Conservation (phyloP, 768 basidiomycete genomes). For the Boletus eberwhitei region DNA sequence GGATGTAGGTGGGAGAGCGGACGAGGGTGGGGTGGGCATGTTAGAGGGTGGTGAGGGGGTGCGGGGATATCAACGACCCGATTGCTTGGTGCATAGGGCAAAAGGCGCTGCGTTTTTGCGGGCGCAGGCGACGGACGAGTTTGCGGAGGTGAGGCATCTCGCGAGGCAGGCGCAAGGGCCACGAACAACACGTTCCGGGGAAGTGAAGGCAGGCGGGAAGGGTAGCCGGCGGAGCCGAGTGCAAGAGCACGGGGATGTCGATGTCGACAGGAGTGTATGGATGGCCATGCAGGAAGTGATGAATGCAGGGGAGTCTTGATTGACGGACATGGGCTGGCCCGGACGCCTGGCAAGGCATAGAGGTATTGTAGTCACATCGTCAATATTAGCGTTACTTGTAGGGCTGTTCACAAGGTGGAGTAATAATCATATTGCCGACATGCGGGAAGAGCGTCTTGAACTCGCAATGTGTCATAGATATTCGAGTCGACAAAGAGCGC, state of each 20-base stretch:
- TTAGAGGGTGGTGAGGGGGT: constrained; percentile 18
- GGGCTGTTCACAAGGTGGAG: background rate
- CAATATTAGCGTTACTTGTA: background rate
- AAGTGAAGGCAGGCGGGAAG: background rate
- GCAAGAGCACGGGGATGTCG: constrained; percentile 2
- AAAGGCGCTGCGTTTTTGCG: constrained; percentile 61
- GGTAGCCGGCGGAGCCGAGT: constrained; percentile 11
- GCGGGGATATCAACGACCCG: constrained; percentile 48
- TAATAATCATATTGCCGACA: background rate
- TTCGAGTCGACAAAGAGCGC: too few species aligned
- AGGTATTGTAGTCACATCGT: background rate
- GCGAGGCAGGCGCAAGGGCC: constrained; percentile 42
- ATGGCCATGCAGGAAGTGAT: constrained; percentile 26
- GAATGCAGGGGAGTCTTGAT: background rate
- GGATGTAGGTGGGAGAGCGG: constrained; percentile 22
- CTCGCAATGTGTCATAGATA: too few species aligned
- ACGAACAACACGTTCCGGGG: background rate
- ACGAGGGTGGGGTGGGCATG: constrained; percentile 4
- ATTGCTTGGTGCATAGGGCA: constrained; percentile 68
- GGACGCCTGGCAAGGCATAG: background rate
- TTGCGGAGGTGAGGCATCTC: constrained; percentile 67
- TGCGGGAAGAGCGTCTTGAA: too few species aligned
- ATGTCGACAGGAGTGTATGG: constrained; percentile 16
- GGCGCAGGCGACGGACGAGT: constrained; percentile 73
- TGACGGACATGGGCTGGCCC: background rate